Evolutionary conservation across 176 grass and related monocot species (phyloP).

Genomic region (Carex myosuroides): DNA sequence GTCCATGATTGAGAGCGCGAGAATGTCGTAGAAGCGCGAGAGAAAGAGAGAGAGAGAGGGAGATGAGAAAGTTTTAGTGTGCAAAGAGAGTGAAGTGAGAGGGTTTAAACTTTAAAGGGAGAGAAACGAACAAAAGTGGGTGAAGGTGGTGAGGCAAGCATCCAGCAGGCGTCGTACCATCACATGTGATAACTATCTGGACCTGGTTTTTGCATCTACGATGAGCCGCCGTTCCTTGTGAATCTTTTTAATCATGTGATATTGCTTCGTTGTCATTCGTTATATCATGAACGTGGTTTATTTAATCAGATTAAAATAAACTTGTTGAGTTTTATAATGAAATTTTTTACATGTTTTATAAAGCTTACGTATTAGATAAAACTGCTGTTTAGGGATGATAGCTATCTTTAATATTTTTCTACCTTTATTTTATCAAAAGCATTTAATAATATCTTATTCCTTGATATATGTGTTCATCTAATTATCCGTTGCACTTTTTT

Average conservation of each 20-base stretch:
- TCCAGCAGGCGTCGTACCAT: conserved; percentile 12
- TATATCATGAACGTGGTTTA: background rate
- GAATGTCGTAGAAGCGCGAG: background rate
- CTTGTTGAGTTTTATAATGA: background rate
- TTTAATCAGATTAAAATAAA: background rate
- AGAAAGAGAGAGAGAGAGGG: background rate
- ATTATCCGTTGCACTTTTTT: too few relatives aligned
- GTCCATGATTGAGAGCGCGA: background rate
- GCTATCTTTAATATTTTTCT: too few relatives aligned
- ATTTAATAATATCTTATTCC: background rate
- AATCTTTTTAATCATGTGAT: background rate
- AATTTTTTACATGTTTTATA: background rate
- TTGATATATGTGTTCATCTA: background rate
- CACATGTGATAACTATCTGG: background rate
- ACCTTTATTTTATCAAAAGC: background rate
- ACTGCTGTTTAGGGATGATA: background rate
- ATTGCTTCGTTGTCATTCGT: background rate
- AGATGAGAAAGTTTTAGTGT: background rate
- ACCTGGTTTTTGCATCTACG: conserved; percentile 10
- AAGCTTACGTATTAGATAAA: background rate
- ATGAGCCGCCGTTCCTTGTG: background rate
- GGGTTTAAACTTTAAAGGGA: conserved; percentile 22
- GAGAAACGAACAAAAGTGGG: conserved; percentile 25
- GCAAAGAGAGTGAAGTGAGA: background rate
- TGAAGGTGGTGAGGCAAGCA: conserved; percentile 1